Base-by-base conservation (phyloP, 345 rosid genomes). In the Alliaria petiolata region DNA sequence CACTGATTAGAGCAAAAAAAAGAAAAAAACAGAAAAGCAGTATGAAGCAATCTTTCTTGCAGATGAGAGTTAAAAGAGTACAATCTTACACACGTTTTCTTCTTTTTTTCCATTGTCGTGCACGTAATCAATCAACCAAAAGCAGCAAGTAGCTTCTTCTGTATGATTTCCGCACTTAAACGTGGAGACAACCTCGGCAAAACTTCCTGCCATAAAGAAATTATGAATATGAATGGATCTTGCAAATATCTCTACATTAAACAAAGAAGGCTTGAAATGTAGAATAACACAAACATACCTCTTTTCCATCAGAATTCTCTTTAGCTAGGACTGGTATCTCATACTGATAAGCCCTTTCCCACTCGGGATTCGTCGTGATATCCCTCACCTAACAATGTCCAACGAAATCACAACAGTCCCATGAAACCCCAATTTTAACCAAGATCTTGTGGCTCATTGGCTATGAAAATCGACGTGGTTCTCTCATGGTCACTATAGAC, bases 291-390 rank as follows among this genome's bases (percentile, higher is more conserved):
- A n/a, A n/a, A n/a, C n/a, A 49, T 7, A 89, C 95, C 91, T 87
- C 90, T 20, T 86, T 72, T 28, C 88, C 98, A 83, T 88, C 88
- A 59, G 82, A 62, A 4, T 79, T 83, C 30, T 83, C 75, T 85
- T 78, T 87, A 36, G 92, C 93, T 65, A 90, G 68, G 30, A 90
- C 88, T 12, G 93, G 97, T 42, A 93, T 87, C 82, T 90, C 96
- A 72, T 80, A 89, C 67, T 89, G 90, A 78, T 83, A 93, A 59
- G 92, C 86, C 47, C 43, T 85, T 72, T 93, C 93, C 96, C 96
- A 87, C 22, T 85, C 86, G 2, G 93, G 93, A 65, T 87, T 84
- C 72, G 76, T 79, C 55, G 89, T 89, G 19, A 89, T 89, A 81
- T 93, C 97, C 65, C 93, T 85, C 20, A 85, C 86, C 93, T 86